A percentile compares a stretch with the other conserved stretches of the same genome.
phyloP scores from a whole-genome alignment of 2,329 filamentous ascomycete species.

The Falciphora oryzae region DNA sequence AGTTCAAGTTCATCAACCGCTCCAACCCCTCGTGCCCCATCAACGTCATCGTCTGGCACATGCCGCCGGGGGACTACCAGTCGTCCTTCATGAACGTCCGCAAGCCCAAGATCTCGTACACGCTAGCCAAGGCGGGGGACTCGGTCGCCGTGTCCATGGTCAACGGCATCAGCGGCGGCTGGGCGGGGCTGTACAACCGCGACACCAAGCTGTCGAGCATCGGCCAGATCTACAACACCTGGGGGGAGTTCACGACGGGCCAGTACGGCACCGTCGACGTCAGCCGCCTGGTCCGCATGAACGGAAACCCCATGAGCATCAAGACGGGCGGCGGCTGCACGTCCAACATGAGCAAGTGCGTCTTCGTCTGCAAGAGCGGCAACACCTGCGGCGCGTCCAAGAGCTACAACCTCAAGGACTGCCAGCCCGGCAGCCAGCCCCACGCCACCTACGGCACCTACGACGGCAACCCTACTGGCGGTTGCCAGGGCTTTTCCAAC shows the following conservation, averaged over 20 bases:
- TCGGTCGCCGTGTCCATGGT: constrained; percentile 31
- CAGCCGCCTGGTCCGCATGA: constrained; percentile 38
- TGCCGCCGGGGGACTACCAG: constrained; percentile 16
- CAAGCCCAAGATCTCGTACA: constrained; percentile 28
- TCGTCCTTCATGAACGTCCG: constrained; percentile 25
- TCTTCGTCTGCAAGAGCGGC: constrained; percentile 33
- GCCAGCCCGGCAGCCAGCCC: constrained; percentile 12
- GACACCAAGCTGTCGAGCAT: constrained; percentile 23
- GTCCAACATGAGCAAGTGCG: constrained; percentile 34
- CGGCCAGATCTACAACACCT: constrained; percentile 37
- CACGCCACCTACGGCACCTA: constrained; percentile 13
- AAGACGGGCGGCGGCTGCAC: constrained; percentile 31
- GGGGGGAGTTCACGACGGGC: constrained; percentile 37
- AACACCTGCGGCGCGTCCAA: constrained; percentile 26
- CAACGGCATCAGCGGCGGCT: constrained; percentile 31
- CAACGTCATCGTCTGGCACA: constrained; percentile 24
- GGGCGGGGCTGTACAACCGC: constrained; percentile 28
- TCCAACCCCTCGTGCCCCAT: constrained; percentile 16
- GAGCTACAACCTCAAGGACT: constrained; percentile 34
- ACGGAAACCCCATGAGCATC: constrained; percentile 30
- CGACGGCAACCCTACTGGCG: constrained; percentile 22
- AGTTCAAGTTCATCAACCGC: constrained; percentile 24
- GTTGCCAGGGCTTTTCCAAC: constrained; percentile 24
- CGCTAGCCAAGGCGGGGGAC: constrained; percentile 27
- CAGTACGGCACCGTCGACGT: constrained; percentile 33